Evolutionary conservation across 768 basidiomycete species (phyloP), one percentile per base, ranked within the genome.

Genomic region (Xanthoconium stramineum): DNA sequence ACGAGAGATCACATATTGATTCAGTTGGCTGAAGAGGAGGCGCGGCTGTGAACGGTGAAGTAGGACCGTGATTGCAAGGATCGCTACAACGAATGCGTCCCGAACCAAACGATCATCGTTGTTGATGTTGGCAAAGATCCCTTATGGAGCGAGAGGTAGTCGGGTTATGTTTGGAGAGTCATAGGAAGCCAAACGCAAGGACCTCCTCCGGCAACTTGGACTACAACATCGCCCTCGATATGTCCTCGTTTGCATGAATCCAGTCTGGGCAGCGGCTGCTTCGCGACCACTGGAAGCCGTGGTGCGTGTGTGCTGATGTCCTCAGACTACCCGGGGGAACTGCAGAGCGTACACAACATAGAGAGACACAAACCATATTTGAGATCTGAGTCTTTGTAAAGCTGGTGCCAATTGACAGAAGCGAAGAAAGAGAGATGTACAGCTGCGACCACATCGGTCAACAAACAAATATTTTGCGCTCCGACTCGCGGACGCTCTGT

Each of bases 31-130:
- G 4, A 4, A 24, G 78, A 38, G 74, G 65, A 14, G 72, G 46
- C 10, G 76, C 65, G 24, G 74, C 62, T 20, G 79, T 67, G 38
- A 81, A 77, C 35, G 78, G 65, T 50, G 73, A 63, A 37, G 72
- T 62, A 10, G 53, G 51, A n/a, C 68, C 70, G 15, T 68, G 66
- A 64, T 29, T 94, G 87, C 76, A 90, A 78, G 2, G 88, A 95
- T 84, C 5, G 94, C 97, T 44, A 98, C 88, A 9, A 97, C 96
- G 71, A 99, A 98, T 15, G 93, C 92, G 47, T 98, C 95, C 50
- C 86, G 81, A 4, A 86, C 94, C 47, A 99, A 78, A 52, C 79
- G 82, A 2, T 96, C 97, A 54, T 96, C 89, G 50, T 88, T 88
- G 58, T 88, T 84, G 24, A 98, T 80, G 66, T 98, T 96, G 29